phyloP scores from a whole-genome alignment of 2,329 filamentous ascomycete species.

The Dothistroma pini region DNA sequence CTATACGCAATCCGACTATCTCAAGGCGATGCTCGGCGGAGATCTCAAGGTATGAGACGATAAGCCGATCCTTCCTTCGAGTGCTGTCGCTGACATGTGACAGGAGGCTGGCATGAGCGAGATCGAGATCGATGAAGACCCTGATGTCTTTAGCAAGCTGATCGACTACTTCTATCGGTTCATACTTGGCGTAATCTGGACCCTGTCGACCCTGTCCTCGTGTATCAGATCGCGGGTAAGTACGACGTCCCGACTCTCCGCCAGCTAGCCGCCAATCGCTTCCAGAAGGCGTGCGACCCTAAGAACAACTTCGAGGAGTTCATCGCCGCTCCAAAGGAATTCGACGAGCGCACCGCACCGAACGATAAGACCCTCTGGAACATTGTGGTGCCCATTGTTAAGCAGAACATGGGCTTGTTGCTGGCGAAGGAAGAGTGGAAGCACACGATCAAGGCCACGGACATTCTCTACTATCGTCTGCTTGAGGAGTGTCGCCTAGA shows the following conservation, averaged over 20 bases:
- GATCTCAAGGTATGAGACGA: too few relatives aligned
- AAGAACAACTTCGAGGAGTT: background rate
- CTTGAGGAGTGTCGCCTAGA: background rate
- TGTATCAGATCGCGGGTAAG: slow-evolving; percentile 40
- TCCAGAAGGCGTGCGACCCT: slow-evolving; percentile 3
- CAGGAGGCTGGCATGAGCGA: too few relatives aligned
- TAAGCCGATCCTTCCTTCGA: too few relatives aligned
- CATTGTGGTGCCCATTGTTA: slow-evolving; percentile 12
- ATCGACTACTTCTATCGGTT: slow-evolving; percentile 20
- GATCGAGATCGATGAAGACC: too few relatives aligned
- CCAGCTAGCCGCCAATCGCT: slow-evolving; percentile 4
- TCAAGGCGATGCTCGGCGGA: too few relatives aligned
- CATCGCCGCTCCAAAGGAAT: slow-evolving; percentile 6
- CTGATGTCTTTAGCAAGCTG: slow-evolving; percentile 12
- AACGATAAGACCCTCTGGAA: slow-evolving; percentile 13
- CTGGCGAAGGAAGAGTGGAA: background rate
- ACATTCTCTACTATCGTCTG: background rate
- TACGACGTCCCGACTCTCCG: slow-evolving; percentile 34
- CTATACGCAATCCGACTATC: too few relatives aligned
- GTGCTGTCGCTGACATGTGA: too few relatives aligned
- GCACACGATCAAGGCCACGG: background rate
- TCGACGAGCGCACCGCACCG: slow-evolving; percentile 7
- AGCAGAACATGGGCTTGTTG: slow-evolving; percentile 2
- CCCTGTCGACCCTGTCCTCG: slow-evolving; percentile 26
- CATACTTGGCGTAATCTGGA: slow-evolving; percentile 13